Conservation (phyloP, 495 filamentous ascomycete species). For the Tuber brumale region DNA sequence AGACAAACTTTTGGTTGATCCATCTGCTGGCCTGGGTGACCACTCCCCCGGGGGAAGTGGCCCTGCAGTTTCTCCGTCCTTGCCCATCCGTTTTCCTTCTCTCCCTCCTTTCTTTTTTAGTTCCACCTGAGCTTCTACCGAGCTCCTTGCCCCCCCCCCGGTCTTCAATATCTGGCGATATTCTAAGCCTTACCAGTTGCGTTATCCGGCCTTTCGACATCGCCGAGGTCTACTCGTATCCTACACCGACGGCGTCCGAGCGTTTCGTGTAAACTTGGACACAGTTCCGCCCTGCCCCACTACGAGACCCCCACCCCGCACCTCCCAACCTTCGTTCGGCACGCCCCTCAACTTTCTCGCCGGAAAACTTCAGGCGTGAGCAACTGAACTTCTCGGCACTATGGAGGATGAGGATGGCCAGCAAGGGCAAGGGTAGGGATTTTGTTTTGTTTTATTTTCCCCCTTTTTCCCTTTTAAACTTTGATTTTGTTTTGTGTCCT, state of each 20-base stretch:
- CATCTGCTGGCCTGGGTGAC: not conserved
- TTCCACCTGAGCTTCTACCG: not conserved
- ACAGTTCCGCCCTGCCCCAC: not conserved
- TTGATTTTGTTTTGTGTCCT: not conserved
- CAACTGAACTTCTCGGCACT: not conserved
- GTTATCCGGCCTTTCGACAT: not conserved
- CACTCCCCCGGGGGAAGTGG: not conserved
- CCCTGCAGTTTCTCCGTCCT: not conserved
- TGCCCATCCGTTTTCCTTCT: not conserved
- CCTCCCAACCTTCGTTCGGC: not conserved
- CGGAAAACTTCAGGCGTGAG: not conserved
- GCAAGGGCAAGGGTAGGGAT: slow-evolving; percentile 1
- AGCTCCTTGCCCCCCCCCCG: not conserved
- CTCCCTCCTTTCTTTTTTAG: not conserved
- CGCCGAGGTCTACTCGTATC: not conserved
- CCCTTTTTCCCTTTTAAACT: slow-evolving; percentile 7
- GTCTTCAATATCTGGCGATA: not conserved
- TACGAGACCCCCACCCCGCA: not conserved
- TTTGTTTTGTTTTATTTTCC: not conserved
- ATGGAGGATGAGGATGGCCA: slow-evolving; percentile 5
- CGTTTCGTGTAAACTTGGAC: not conserved
- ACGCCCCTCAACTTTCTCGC: not conserved
- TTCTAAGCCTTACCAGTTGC: not conserved
- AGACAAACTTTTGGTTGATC: not conserved
- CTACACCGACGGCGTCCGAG: not conserved